Evolutionary conservation across 495 filamentous ascomycete genomes (phyloP).

Genomic region (Penicillium lagena): DNA sequence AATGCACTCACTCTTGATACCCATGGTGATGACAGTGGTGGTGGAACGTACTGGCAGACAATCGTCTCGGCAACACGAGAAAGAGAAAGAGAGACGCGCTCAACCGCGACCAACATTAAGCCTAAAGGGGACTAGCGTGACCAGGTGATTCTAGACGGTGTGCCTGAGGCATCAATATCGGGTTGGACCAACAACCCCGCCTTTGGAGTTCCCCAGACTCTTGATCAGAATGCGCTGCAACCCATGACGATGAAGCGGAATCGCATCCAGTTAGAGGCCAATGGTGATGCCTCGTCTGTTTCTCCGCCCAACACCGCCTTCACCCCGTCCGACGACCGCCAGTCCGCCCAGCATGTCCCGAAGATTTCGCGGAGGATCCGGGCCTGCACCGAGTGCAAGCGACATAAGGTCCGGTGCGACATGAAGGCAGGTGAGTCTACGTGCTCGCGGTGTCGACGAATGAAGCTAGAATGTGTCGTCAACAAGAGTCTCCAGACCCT

Average conservation of each 20-base stretch:
- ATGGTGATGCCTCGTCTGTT: slow-evolving; percentile 34
- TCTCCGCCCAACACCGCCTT: slow-evolving; percentile 23
- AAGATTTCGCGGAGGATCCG: slow-evolving; percentile 52
- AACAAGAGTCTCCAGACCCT: slow-evolving; percentile 52
- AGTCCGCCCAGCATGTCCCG: slow-evolving; percentile 31
- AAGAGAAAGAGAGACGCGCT: slow-evolving; percentile 18
- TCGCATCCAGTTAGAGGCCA: slow-evolving; percentile 38
- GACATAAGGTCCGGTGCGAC: slow-evolving; percentile 48
- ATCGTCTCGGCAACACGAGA: too few species aligned
- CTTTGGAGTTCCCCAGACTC: slow-evolving; percentile 15
- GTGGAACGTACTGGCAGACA: too few species aligned
- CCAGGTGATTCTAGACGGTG: slow-evolving; percentile 5
- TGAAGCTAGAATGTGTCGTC: slow-evolving; percentile 45
- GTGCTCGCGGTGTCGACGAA: slow-evolving; percentile 45
- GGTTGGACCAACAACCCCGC: slow-evolving; percentile 21
- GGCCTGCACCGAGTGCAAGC: slow-evolving; percentile 49
- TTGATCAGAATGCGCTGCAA: slow-evolving; percentile 13
- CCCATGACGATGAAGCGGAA: slow-evolving; percentile 35
- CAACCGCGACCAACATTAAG: slow-evolving; percentile 26
- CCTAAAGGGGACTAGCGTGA: slow-evolving; percentile 19
- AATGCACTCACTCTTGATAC: slow-evolving; percentile 66
- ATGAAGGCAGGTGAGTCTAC: slow-evolving; percentile 40
- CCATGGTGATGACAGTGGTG: slow-evolving; percentile 51
- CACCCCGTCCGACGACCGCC: slow-evolving; percentile 27
- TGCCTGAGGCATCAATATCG: slow-evolving; percentile 15